A percentile compares a stretch with the other conserved stretches of the same genome.
These are phyloP conservation scores for Sordaria brevicollis DNA, from an alignment of 495 filamentous ascomycete species.

Conservation along the genomic window DNA sequence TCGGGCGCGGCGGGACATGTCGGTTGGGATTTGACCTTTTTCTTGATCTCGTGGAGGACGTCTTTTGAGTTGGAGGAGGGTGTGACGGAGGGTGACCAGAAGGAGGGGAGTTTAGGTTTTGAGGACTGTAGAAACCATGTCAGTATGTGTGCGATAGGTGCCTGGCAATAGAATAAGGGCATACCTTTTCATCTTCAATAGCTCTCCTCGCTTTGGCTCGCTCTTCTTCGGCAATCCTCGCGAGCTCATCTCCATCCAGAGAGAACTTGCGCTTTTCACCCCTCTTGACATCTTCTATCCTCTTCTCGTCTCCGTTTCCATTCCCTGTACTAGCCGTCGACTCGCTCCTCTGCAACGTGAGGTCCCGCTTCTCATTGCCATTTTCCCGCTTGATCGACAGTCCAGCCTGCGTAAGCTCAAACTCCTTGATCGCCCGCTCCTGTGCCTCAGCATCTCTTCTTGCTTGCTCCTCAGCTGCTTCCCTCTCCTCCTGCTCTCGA, in stretches of 20 bases:
- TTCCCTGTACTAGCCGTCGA: neutral
- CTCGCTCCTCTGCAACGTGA: neutral
- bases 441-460: slow-evolving; percentile 49
- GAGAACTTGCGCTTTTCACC: slow-evolving; percentile 71
- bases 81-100: slow-evolving; percentile 87
- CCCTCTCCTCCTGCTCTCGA: slow-evolving; percentile 45
- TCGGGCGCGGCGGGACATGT: slow-evolving; percentile 70
- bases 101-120: slow-evolving; percentile 72
- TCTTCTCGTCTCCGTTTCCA: neutral
- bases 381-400: slow-evolving; percentile 45
- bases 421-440: slow-evolving; percentile 47
- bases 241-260: slow-evolving; percentile 70
- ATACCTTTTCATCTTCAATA: slow-evolving; percentile 66
- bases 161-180: neutral
- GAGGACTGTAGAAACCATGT: slow-evolving; percentile 31
- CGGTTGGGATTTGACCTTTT: slow-evolving; percentile 59
- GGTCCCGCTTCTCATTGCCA: slow-evolving; percentile 19
- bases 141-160: neutral
- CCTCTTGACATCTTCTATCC: slow-evolving; percentile 31
- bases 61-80: slow-evolving; percentile 46
- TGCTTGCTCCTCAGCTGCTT: slow-evolving; percentile 42
- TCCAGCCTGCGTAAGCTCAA: slow-evolving; percentile 60
- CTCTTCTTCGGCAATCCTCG: slow-evolving; percentile 59
- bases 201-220: slow-evolving; percentile 54
- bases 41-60: slow-evolving; percentile 45